Evolutionary conservation across 2,329 filamentous ascomycete genomes (phyloP).

Genomic region (Trichophyton verrucosum): DNA sequence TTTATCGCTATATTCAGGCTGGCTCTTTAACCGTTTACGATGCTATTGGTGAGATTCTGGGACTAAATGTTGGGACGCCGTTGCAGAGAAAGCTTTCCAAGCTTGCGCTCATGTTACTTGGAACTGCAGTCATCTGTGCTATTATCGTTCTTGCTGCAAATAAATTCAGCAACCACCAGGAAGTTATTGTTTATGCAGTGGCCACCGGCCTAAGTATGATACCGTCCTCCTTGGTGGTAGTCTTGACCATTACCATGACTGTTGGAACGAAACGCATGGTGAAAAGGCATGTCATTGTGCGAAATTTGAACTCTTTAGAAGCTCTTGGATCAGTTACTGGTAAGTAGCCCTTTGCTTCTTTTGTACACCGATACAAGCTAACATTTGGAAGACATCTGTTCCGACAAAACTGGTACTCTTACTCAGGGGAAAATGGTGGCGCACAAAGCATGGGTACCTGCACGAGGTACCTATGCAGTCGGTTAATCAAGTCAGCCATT

Average conservation of each 20-base stretch:
- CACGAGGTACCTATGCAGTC: constrained; percentile 45
- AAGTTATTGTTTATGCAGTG: constrained; percentile 54
- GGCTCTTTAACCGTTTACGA: constrained; percentile 43
- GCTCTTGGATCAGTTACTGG: constrained; percentile 48
- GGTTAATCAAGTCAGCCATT: constrained; percentile 43
- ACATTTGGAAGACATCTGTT: constrained; percentile 37
- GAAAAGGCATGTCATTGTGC: constrained; percentile 44
- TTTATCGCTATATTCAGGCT: constrained; percentile 41
- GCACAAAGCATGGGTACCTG: constrained; percentile 47
- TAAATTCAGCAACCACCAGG: constrained; percentile 38
- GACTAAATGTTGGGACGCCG: constrained; percentile 56
- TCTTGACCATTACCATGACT: constrained; percentile 56
- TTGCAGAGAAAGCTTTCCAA: constrained; percentile 56
- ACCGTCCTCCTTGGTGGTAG: constrained; percentile 50
- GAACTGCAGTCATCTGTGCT: constrained; percentile 53
- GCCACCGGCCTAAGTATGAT: constrained; percentile 49
- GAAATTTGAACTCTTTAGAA: constrained; percentile 45
- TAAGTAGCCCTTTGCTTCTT: background rate
- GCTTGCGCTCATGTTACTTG: constrained; percentile 54
- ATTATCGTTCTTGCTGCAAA: constrained; percentile 57
- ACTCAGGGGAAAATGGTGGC: constrained; percentile 54
- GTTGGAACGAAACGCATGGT: constrained; percentile 49
- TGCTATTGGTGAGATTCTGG: constrained; percentile 50
- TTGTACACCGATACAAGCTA: background rate
- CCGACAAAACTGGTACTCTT: constrained; percentile 48